Base-by-base conservation (phyloP, 2,329 filamentous ascomycete species). In the Curvularia spicifera region DNA sequence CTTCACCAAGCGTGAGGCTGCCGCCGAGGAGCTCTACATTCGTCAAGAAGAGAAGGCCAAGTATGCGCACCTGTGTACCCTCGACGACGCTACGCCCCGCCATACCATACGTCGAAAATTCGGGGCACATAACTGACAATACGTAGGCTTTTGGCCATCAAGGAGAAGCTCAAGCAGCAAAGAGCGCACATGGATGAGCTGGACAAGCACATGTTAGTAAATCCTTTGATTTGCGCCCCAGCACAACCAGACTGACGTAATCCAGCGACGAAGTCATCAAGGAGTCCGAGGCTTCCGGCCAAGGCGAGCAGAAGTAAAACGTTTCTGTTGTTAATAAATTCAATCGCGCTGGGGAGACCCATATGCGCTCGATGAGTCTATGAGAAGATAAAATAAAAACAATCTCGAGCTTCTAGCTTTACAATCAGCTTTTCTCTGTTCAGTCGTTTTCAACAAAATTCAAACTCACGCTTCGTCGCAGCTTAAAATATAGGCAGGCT, bases 1-100 rank as follows among this genome's bases (percentile, higher is more conserved):
- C 56, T 99, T 97, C 86, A 91, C 89, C 81, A 90, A 89, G 81
- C 92, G 95, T 71, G 95, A 99, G 81, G 86, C 89, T 76, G 94
- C 94, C 68, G 85, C 82, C 76, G 95, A 98, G 83, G 89, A 93
- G 78, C 86, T 87, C 70, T 91, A 90, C 80, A 93, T 99, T 81
- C 87, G 87, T 73, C 83, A 90, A 82, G 91, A 93, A 76, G 95
- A 98, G 86, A 87, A 88, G 81, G 88, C 93, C 82, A 97, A 97
- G 91, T 78, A 71, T 66, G 75, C 68, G 20, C 35, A 52, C 15
- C 29, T 22, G 33, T 31, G 46, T 6, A 37, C 42, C 33, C 12
- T 13, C 3, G 31, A 33, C 10, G 4, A 24, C 42, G 22, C 7
- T 26, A 33, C 18, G 18, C 39, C 12, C 46, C 10, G 10, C 6